Conservation (phyloP, 2,329 filamentous ascomycete genomes). For the Bipolaris zeicola region DNA sequence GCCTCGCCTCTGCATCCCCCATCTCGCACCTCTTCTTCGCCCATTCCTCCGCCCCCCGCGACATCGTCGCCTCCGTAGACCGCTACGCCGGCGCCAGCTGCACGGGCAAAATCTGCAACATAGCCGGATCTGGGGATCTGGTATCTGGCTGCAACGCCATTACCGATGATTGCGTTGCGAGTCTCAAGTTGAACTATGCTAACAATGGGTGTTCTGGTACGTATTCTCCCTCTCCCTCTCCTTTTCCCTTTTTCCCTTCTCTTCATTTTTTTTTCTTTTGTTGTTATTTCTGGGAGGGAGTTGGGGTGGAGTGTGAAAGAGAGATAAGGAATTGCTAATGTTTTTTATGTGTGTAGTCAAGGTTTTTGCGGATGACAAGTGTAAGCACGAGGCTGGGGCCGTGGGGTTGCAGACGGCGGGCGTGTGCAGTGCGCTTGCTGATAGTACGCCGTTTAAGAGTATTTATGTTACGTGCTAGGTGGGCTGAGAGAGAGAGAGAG, state of each 20-base stretch:
- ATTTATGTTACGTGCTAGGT: neutral
- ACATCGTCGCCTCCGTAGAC: slow-evolving; percentile 19
- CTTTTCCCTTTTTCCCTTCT: too few relatives aligned
- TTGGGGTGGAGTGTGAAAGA: too few relatives aligned
- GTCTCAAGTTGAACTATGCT: slow-evolving; percentile 18
- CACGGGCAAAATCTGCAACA: slow-evolving; percentile 21
- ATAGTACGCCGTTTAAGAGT: neutral
- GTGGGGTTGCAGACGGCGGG: neutral
- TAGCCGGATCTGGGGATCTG: slow-evolving; percentile 19
- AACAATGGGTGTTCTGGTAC: slow-evolving; percentile 20
- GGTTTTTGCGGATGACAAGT: neutral
- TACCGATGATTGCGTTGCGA: slow-evolving; percentile 13
- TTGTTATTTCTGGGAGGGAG: too few relatives aligned
- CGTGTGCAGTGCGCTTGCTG: neutral
- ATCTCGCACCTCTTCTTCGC: slow-evolving; percentile 1
- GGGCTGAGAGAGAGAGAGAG: neutral
- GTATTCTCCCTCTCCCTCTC: neutral
- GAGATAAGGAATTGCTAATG: too few relatives aligned
- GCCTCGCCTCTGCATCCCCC: slow-evolving; percentile 13
- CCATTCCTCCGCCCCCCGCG: slow-evolving; percentile 4
- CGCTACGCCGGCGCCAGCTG: slow-evolving; percentile 18
- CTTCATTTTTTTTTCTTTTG: too few relatives aligned
- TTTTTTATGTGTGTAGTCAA: neutral
- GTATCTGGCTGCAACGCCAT: slow-evolving; percentile 19
- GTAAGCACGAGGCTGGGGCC: neutral